These are phyloP conservation scores for Daldinia vernicosa DNA, from an alignment of 495 filamentous ascomycete genomes.

Conservation along the genomic window DNA sequence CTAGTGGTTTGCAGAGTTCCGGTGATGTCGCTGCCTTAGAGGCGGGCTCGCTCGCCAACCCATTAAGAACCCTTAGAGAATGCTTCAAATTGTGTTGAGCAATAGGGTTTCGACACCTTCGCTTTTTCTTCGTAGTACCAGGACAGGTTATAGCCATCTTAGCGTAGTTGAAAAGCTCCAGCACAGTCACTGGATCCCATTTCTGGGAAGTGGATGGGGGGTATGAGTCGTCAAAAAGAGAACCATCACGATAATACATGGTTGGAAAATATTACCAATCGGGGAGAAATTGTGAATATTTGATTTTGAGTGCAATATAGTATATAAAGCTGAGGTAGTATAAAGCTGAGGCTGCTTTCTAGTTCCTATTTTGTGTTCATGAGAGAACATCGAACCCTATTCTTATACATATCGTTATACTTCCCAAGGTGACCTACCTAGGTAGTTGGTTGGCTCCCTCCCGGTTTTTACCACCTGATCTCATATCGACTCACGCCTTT, in stretches of 20 bases:
- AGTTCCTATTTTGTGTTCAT: not conserved
- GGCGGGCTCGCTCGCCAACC: not conserved
- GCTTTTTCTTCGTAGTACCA: not conserved
- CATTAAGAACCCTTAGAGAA: too few species aligned
- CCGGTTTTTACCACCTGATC: not conserved
- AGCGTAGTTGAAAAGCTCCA: not conserved
- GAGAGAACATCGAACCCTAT: not conserved
- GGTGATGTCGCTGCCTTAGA: slow-evolving; percentile 13
- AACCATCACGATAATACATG: slow-evolving; percentile 4
- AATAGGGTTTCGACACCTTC: slow-evolving; percentile 7
- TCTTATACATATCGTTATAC: not conserved
- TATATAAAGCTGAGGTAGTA: not conserved
- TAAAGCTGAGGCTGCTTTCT: not conserved
- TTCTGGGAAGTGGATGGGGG: not conserved
- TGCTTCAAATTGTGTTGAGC: too few species aligned
- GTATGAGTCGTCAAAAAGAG: not conserved
- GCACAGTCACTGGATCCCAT: slow-evolving; percentile 25
- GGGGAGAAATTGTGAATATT: not conserved
- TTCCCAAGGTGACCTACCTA: not conserved
- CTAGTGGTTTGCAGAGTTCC: slow-evolving; percentile 4
- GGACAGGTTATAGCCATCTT: not conserved
- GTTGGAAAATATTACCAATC: not conserved
- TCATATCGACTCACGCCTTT: not conserved
- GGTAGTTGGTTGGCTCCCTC: slow-evolving; percentile 14
- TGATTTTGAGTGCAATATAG: not conserved